These are phyloP conservation scores for Iris pallida DNA, from an alignment of 116 monocot genomes.

Conservation along the genomic window DNA sequence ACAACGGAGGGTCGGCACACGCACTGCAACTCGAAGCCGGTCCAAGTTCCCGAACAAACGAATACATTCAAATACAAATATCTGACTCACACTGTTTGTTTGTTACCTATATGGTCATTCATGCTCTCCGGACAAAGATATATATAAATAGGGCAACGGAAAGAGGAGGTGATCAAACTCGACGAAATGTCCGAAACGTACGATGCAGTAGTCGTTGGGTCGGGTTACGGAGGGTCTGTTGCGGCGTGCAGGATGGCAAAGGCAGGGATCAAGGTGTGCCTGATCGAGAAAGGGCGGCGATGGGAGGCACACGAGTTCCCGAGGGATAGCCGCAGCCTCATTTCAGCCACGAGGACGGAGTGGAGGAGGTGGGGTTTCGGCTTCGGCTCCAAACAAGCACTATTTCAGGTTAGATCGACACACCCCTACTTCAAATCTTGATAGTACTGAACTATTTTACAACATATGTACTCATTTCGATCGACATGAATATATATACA, in stretches of 20 bases:
- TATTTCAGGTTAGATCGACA: constrained; percentile 22
- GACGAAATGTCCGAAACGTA: background rate
- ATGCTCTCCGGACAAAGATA: too few species aligned
- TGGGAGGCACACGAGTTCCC: constrained; percentile 40
- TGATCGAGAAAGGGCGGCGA: constrained; percentile 29
- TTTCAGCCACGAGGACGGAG: constrained; percentile 18
- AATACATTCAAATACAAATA: too few species aligned
- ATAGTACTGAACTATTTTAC: too few species aligned
- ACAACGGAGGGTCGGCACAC: too few species aligned
- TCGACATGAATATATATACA: constrained; percentile 2
- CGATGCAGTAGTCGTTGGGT: constrained; percentile 34
- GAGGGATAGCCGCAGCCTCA: constrained; percentile 4
- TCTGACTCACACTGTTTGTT: too few species aligned
- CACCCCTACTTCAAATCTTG: too few species aligned
- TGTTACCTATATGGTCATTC: too few species aligned
- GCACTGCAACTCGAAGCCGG: too few species aligned
- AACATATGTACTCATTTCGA: too few species aligned
- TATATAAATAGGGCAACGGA: too few species aligned
- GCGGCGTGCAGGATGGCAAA: constrained; percentile 29
- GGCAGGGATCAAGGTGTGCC: constrained; percentile 25
- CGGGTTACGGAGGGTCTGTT: constrained; percentile 38
- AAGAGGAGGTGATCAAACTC: too few species aligned
- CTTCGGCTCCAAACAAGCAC: constrained; percentile 20
- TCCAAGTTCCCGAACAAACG: too few species aligned
- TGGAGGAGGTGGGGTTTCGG: constrained; percentile 15